These are phyloP conservation scores for Flaveria linearis DNA, from an alignment of 129 eudicot species.

Conservation along the genomic window DNA sequence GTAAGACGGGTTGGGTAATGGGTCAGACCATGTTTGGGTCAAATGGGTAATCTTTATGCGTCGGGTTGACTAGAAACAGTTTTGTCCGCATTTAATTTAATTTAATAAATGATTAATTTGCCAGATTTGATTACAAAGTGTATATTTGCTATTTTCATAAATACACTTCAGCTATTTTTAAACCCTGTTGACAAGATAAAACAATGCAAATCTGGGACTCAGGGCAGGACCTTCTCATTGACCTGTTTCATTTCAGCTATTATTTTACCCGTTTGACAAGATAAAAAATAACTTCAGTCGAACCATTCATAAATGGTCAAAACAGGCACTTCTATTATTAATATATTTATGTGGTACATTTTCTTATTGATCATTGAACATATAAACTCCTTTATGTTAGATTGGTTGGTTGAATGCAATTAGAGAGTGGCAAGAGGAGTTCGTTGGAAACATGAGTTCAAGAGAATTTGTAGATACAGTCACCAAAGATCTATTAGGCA, in stretches of 20 bases:
- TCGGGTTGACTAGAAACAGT: neutral
- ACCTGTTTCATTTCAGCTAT: no score
- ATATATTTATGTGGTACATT: neutral
- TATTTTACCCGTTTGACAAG: no score
- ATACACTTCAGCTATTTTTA: no score
- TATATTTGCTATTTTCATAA: neutral
- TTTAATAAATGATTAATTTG: neutral
- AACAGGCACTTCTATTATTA: neutral
- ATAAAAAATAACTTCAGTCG: neutral
- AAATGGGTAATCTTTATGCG: neutral
- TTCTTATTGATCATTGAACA: neutral
- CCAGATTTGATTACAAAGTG: neutral
- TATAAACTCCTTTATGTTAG: constrained; percentile 32
- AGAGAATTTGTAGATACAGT: constrained; percentile 91
- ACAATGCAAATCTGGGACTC: no score
- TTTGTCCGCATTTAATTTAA: neutral
- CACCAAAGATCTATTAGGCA: constrained; percentile 87
- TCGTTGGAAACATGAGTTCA: constrained; percentile 96
- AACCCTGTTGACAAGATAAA: no score
- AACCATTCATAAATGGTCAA: neutral
- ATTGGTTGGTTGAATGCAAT: constrained; percentile 98
- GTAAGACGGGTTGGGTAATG: constrained; percentile 37
- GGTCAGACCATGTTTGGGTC: neutral
- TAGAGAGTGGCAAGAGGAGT: constrained; percentile 98
- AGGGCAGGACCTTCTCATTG: no score